Evolutionary conservation across 2,329 filamentous ascomycete species (phyloP), one percentile per base, ranked within the genome.

Genomic region (Trichoderma aggressivum): DNA sequence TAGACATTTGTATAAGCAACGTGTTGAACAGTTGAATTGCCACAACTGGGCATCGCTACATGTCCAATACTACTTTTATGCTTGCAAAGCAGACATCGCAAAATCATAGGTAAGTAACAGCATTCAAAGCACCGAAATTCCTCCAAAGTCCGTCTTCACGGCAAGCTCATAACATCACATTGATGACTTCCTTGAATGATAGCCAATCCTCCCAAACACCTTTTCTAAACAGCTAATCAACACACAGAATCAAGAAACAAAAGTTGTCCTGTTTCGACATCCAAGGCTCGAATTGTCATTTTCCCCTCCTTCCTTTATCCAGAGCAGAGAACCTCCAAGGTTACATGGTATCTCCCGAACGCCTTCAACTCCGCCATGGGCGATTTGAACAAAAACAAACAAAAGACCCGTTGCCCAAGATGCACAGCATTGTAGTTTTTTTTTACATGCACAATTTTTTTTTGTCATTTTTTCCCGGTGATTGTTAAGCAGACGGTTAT

Each of bases 261-360:
- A 34, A 30, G 18, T 70, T 67, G 28, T 34, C 59, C 59, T 63
- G 56, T 36, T 28, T 73, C 74, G 63, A 69, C 66, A 64, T 70
- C 70, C 70, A 72, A 64, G 65, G 32, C 70, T 64, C 59, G 55
- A 59, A 60, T 70, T 63, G 58, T 72, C 66, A 60, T 71, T 76
- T 77, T 74, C 21, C 56, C 66, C 28, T 58, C 65, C 55, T 26
- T 68, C 76, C 73, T 75, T 72, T 73, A 73, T 74, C 71, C 76
- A 65, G 67, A 71, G 68, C 66, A 71, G 74, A 72, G 71, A 73
- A 60, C 66, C 70, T 73, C 74, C 74, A 76, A 75, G 76, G 76
- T 75, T 76, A 77, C 66, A 76, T 81, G 80, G 80, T 81, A 81
- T 81, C 79, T 81, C 79, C 76, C 75, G 76, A 81, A 81, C 80